Base-by-base conservation (phyloP, 2,329 filamentous ascomycete species). In the Cladophialophora yegresii region DNA sequence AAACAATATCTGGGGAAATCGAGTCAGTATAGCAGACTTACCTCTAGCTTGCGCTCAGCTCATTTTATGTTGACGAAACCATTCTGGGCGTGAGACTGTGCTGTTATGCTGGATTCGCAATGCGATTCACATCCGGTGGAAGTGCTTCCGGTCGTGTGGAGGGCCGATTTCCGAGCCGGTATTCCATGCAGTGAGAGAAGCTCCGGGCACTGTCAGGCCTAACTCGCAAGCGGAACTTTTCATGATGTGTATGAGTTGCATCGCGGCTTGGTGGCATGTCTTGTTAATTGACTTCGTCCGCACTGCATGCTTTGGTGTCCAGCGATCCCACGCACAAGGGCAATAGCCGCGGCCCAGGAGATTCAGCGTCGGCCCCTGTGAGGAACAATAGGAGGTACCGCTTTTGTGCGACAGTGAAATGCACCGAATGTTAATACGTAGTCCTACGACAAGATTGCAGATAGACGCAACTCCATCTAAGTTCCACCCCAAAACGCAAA, bases 91-190 rank as follows among this genome's bases (percentile, higher is more conserved):
- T 50, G 5, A 28, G 47, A 4, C 47, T 13, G 47, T 51, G 45
- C 8, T 30, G 23, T 50, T n/a, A 36, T 30, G 32, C 57, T n/a
- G 45, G 22, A 51, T 40, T 20, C 30, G 57, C 47, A 40, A n/a
- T 26, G 10, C 22, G 30, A 16, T n/a, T 10, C 20, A 7, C 23
- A n/a, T 59, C 57, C 57, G 57, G 57, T 59, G 57, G 57, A 59
- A 59, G 57, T 36, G 22, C 28, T 59, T 59, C 57, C 57, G 57
- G 30, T 59, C 57, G 49, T 20, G 28, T n/a, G 47, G 7, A 10
- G 22, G 22, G 9, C 28, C 49, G 13, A 33, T 16, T 28, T 30
- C 23, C 51, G 26, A 54, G 51, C 28, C 54, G 47, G 47, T 28
- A 45, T 40, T 22, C 2, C 51, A 22, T 33, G 12, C 26, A 8